phyloP scores from a whole-genome alignment of 352 stramenopile species.

The Globisporangium alternatum region DNA sequence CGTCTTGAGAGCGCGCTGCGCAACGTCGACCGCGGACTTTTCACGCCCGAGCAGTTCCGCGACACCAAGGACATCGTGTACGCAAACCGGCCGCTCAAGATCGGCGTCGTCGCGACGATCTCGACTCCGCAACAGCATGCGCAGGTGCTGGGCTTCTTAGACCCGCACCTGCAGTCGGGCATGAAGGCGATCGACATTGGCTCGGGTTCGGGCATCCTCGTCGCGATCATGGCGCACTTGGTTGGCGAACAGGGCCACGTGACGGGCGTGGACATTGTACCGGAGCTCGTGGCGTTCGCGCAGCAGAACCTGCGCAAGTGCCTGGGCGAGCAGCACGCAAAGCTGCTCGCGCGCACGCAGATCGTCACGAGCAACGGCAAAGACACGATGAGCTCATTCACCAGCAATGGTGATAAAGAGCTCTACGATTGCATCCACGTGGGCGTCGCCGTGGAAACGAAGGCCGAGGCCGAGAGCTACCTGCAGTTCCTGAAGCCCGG shows the following conservation, averaged over 20 bases:
- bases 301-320: conserved; percentile 53
- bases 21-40: conserved; percentile 60
- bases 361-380: conserved; percentile 49
- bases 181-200: conserved; percentile 69
- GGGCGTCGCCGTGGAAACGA: conserved; percentile 74
- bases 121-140: conserved; percentile 86
- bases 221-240: conserved; percentile 74
- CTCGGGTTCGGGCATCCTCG: conserved; percentile 77
- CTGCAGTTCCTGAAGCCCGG: conserved; percentile 65
- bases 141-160: conserved; percentile 67
- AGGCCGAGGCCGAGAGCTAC: conserved; percentile 66
- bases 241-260: conserved; percentile 53
- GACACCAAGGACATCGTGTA: conserved; percentile 40
- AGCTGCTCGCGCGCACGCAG: conserved; percentile 32
- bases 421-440: conserved; percentile 81
- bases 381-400: conserved; percentile 28
- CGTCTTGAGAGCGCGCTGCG: conserved; percentile 63
- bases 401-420: conserved; percentile 4
- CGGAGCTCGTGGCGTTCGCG: conserved; percentile 67
- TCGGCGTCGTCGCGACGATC: conserved; percentile 78
- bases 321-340: conserved; percentile 26
- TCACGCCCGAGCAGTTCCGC: conserved; percentile 34
- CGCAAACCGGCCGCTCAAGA: conserved; percentile 73
- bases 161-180: conserved; percentile 60
- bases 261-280: conserved; percentile 76